phyloP scores from a whole-genome alignment of 805 yeast species.

The Candida tallmaniae region DNA sequence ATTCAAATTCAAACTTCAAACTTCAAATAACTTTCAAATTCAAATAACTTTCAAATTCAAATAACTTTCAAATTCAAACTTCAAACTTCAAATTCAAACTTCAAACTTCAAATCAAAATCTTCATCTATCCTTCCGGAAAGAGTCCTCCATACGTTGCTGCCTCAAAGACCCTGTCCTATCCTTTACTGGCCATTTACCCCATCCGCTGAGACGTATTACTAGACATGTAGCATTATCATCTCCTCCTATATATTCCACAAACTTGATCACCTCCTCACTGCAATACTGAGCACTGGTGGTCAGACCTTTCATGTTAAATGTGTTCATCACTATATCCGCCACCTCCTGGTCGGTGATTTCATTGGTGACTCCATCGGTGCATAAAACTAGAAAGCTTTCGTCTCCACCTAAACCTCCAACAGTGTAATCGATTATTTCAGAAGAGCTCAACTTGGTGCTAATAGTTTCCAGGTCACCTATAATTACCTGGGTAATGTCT shows the following conservation, averaged over 20 bases:
- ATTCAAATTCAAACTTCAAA: too few relatives aligned
- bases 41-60: too few relatives aligned
- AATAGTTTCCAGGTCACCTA: slow-evolving; percentile 49
- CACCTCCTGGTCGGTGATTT: slow-evolving; percentile 83
- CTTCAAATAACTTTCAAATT: too few relatives aligned
- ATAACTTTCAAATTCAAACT: too few relatives aligned
- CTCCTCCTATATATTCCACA: slow-evolving; percentile 83
- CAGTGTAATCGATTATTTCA: slow-evolving; percentile 31
- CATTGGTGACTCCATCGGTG: slow-evolving; percentile 84
- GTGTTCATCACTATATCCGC: slow-evolving; percentile 80
- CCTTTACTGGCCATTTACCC: slow-evolving; percentile 88
- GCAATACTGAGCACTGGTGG: slow-evolving; percentile 80
- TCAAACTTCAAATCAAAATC: too few relatives aligned
- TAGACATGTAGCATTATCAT: slow-evolving; percentile 92
- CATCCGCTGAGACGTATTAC: slow-evolving; percentile 81
- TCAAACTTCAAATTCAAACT: too few relatives aligned
- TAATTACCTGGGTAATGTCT: slow-evolving; percentile 63
- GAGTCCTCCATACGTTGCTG: slow-evolving; percentile 61
- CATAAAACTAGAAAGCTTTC: slow-evolving; percentile 81
- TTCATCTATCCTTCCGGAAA: slow-evolving; percentile 32
- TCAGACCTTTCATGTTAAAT: slow-evolving; percentile 56
- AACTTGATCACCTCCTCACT: slow-evolving; percentile 82
- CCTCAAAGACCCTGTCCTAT: slow-evolving; percentile 77
- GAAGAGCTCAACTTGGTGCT: slow-evolving; percentile 34
- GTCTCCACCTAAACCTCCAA: slow-evolving; percentile 65